Evolutionary conservation across 208 protist genomes (phyloP), one percentile per base, ranked within the genome.

Genomic region (Trypanosoma melophagium): DNA sequence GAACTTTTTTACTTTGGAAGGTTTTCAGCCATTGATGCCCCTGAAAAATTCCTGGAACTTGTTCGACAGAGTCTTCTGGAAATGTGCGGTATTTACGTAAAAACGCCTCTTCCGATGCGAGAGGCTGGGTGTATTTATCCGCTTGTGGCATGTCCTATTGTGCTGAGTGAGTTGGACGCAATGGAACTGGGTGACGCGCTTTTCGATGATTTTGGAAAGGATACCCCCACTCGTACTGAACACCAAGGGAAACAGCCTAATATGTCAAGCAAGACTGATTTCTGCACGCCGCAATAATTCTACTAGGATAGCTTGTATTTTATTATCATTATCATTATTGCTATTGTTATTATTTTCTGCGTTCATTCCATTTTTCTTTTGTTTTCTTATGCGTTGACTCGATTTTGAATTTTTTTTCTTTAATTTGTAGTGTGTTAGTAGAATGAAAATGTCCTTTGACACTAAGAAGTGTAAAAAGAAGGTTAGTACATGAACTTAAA

Each of bases 91-190:
- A 77, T 89, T 3, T 74, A 77, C n/a, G 65, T 72, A 22, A 54
- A 66, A 31, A 86, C 77, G 2, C 89, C 84, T 22, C 56, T 84
- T 42, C 66, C 81, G 24, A 68, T 89, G 35, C 81, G 86, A 9
- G 84, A 94, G 71, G 89, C 86, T 13, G 84, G 86, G 12, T 94
- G 89, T 74, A 91, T 91, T 80, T 92, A 92, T 62, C 89, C 84
- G 0, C 82, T 94, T 17, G 75, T 92, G 16, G 86, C 81, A 12
- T 52, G 64, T 38, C 84, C 84, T 1, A 66, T 92, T 41, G 62
- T 92, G 16, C 60, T 92, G 28, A 69, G 79, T 60, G 86, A 92
- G 55, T 71, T 92, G 74, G 82, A 92, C 24, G 84, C 84, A 24
- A 80, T 81, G 76, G 83, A 81, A 47, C 72, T 94, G 10, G 85